Evolutionary conservation across 2,329 filamentous ascomycete genomes (phyloP).

Genomic region (Alternaria ventricosa): DNA sequence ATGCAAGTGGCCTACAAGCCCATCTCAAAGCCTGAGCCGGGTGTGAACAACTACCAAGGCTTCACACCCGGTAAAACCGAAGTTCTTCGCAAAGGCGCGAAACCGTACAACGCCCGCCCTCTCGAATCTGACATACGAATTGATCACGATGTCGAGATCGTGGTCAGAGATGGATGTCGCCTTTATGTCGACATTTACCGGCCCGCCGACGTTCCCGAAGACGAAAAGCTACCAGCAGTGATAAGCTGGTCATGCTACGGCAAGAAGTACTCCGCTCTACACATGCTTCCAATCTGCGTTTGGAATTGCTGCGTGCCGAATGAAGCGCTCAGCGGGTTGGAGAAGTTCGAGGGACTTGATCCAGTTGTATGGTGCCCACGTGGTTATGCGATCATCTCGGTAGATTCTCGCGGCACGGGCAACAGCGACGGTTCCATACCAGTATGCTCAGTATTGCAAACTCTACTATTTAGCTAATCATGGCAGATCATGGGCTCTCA

Average conservation of each 20-base stretch:
- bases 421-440: constrained; percentile 46
- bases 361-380: constrained; percentile 45
- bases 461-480: neutral
- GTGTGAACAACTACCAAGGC: constrained; percentile 52
- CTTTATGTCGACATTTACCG: constrained; percentile 57
- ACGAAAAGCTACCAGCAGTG: constrained; percentile 52
- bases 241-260: constrained; percentile 56
- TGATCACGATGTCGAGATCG: constrained; percentile 56
- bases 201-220: constrained; percentile 39
- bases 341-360: constrained; percentile 56
- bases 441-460: constrained; percentile 15
- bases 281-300: constrained; percentile 49
- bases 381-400: constrained; percentile 46
- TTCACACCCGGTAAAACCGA: constrained; percentile 51
- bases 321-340: constrained; percentile 34
- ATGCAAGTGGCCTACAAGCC: constrained; percentile 37
- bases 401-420: constrained; percentile 40
- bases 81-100: constrained; percentile 49
- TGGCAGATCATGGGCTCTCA: constrained; percentile 47
- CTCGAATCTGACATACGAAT: constrained; percentile 50
- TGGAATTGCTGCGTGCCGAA: constrained; percentile 49
- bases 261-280: constrained; percentile 52
- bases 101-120: constrained; percentile 45
- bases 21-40: constrained; percentile 46
- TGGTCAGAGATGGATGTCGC: constrained; percentile 51